Base-by-base conservation (phyloP, 257 asterid genomes). In the Ajuga chamaepitys region DNA sequence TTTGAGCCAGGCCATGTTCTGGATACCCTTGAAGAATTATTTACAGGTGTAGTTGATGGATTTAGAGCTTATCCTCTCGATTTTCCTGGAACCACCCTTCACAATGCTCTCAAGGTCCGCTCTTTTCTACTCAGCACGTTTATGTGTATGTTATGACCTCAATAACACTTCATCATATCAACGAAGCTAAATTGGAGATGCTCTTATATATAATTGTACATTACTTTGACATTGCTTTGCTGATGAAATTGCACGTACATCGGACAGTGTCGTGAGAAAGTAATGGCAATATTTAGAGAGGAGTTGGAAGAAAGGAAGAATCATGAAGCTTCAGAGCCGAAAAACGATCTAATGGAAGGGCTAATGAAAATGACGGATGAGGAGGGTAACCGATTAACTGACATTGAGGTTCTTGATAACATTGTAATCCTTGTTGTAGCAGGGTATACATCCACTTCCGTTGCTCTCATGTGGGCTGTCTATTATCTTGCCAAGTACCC, bases 251-350 rank as follows among this genome's bases (percentile, higher is more conserved):
- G 6, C 5, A 7, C 6, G 2, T 3, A 10, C 20, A 11, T 55
- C 42, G 28, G 58, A 50, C 85, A 86, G 90, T 77, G 88, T 70
- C 85, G 88, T 12, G 72, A 62, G 77, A 86, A 76, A 45, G 80
- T 76, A 25, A 7, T 47, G 18, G 75, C 32, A 0, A 74, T 80
- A 52, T 76, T 83, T 11, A 64, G 62, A 55, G 76, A 77, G 48
- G 94, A 83, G 77, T 40, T 86, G 64, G 81, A 86, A 16, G 78
- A 53, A 55, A 70, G 85, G 62, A 82, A 70, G 70, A 63, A 58
- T 7, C 9, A 34, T 30, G 73, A 22, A 4, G 47, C 6, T 10
- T 42, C 71, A 9, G 37, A 8, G 24, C 48, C 46, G 9, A 70
- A 62, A 44, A 34, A 48, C 16, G 87, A 81, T 58, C 51, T 81